Conservation (phyloP, 106 monocot genomes). For the Posidonia australis region DNA sequence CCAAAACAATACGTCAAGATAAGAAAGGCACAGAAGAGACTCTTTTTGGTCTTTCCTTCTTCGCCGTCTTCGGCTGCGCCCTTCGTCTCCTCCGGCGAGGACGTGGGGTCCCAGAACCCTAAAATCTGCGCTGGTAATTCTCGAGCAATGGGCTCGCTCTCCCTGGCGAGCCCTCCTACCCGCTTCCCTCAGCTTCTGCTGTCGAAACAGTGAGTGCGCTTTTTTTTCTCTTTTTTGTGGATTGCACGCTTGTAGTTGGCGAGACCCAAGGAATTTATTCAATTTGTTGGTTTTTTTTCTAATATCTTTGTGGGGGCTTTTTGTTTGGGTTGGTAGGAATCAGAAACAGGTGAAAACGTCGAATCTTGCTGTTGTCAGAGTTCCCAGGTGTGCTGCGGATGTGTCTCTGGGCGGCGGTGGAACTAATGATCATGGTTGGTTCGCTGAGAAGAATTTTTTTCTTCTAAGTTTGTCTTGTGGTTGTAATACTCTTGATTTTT, state of each 20-base stretch:
- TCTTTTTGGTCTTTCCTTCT: background rate
- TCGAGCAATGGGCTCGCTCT: background rate
- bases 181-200: conserved; percentile 1
- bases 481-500: no score
- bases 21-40: background rate
- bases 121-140: background rate
- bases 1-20: background rate
- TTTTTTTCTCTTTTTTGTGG: background rate
- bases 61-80: background rate
- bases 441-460: background rate
- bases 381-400: conserved; percentile 10
- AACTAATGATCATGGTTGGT: conserved; percentile 6
- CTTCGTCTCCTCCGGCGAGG: background rate
- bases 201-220: conserved; percentile 2
- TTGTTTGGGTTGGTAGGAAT: background rate
- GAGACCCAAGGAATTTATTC: no score
- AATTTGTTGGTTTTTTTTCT: background rate
- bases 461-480: background rate
- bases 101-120: background rate
- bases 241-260: background rate
- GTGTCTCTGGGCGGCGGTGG: conserved; percentile 6
- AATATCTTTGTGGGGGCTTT: background rate
- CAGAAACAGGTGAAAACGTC: background rate
- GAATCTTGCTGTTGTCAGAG: background rate
- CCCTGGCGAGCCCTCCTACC: background rate